A percentile compares a stretch with the other conserved stretches of the same genome.
Evolutionary conservation across 257 asterid species (phyloP).

Genomic region (Rauvolfia tetraphylla): DNA sequence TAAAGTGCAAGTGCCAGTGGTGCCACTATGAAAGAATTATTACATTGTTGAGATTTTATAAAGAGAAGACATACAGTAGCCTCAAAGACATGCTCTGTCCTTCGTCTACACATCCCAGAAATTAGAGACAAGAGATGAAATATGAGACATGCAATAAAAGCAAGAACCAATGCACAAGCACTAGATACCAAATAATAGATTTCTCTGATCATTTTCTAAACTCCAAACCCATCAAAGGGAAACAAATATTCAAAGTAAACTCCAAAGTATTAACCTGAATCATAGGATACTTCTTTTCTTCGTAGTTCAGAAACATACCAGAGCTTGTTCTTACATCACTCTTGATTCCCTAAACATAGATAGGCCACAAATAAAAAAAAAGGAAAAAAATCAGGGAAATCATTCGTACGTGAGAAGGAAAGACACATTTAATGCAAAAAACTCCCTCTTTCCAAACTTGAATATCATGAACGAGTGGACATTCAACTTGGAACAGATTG

Average conservation of each 20-base stretch:
- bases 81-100: background rate
- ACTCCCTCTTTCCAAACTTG: background rate
- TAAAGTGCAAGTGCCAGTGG: background rate
- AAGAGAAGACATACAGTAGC: background rate
- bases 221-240: background rate
- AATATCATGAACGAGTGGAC: background rate
- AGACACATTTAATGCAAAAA: background rate
- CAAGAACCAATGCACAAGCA: background rate
- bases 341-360: constrained; percentile 53
- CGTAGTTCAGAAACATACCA: constrained; percentile 68
- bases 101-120: background rate
- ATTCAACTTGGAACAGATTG: background rate
- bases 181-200: background rate
- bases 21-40: background rate
- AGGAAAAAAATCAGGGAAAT: background rate
- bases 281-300: constrained; percentile 63
- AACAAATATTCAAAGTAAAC: background rate
- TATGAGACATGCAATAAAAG: background rate
- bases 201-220: background rate
- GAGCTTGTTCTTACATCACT: constrained; percentile 80
- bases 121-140: background rate
- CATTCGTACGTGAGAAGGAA: background rate
- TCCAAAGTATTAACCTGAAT: constrained; percentile 50
- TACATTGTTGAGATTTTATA: background rate
- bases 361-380: constrained; percentile 1